Conservation (phyloP, 140 eudicot species). For the Ambrosia hybrid region DNA sequence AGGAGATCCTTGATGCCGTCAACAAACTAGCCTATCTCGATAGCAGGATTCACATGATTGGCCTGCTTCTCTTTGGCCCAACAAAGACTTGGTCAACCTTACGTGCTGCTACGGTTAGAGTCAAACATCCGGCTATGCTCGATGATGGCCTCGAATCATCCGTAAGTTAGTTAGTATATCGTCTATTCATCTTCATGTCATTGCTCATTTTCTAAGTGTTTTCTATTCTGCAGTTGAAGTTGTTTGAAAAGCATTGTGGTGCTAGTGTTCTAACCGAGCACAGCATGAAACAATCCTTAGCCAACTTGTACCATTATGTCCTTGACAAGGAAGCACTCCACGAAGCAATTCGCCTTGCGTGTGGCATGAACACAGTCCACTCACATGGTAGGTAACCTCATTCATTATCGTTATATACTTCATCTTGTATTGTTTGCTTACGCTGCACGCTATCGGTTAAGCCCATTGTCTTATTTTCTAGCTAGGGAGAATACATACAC, state of each 20-base stretch:
- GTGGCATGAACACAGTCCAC: background rate
- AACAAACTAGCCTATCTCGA: background rate
- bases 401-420: background rate
- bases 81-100: background rate
- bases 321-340: background rate
- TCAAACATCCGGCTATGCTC: no score
- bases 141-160: no score
- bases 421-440: background rate
- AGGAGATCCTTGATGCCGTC: background rate
- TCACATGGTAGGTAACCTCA: background rate
- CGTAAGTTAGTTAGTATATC: no score
- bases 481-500: background rate
- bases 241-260: background rate
- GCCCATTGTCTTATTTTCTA: no score
- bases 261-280: background rate
- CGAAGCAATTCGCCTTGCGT: background rate
- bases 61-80: background rate
- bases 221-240: background rate
- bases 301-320: background rate
- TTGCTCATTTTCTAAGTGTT: no score
- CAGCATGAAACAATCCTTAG: background rate
- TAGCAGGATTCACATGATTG: background rate
- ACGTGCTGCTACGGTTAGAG: background rate
- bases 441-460: background rate
- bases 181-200: no score